phyloP scores from a whole-genome alignment of 176 grass and related monocot species.

The Metroxylon sagu region DNA sequence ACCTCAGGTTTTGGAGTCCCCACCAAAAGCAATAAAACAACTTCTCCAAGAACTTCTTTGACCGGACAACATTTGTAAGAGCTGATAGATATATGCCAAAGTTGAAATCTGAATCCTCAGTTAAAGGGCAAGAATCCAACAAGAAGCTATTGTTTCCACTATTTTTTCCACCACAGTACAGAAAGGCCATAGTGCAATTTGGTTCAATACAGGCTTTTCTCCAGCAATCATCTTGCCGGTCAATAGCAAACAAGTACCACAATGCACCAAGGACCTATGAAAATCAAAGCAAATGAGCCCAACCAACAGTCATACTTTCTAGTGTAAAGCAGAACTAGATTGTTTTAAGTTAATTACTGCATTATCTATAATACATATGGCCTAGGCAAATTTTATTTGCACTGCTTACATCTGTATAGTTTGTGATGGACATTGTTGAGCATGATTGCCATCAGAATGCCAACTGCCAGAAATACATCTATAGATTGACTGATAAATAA shows the following conservation, averaged over 20 bases:
- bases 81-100: slow-evolving; percentile 61
- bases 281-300: slow-evolving; percentile 3
- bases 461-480: not conserved
- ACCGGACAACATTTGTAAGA: slow-evolving; percentile 42
- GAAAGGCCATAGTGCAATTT: slow-evolving; percentile 17
- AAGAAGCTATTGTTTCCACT: slow-evolving; percentile 22
- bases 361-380: too few relatives aligned
- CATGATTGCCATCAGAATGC: not conserved
- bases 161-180: slow-evolving; percentile 37
- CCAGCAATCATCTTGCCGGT: slow-evolving; percentile 72
- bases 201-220: slow-evolving; percentile 11
- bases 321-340: too few relatives aligned
- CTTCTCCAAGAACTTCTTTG: slow-evolving; percentile 57
- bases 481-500: too few relatives aligned
- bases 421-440: not conserved
- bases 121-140: not conserved
- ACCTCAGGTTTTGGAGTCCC: slow-evolving; percentile 95
- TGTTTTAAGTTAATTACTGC: too few relatives aligned
- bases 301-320: too few relatives aligned
- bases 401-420: too few relatives aligned
- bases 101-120: not conserved
- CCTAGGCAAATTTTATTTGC: too few relatives aligned
- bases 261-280: slow-evolving; percentile 73
- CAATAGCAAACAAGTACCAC: slow-evolving; percentile 88
- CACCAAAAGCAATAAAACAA: slow-evolving; percentile 96